Conservation (phyloP, 1,139 yeast genomes). For the Cylindricascospora bacillispora region DNA sequence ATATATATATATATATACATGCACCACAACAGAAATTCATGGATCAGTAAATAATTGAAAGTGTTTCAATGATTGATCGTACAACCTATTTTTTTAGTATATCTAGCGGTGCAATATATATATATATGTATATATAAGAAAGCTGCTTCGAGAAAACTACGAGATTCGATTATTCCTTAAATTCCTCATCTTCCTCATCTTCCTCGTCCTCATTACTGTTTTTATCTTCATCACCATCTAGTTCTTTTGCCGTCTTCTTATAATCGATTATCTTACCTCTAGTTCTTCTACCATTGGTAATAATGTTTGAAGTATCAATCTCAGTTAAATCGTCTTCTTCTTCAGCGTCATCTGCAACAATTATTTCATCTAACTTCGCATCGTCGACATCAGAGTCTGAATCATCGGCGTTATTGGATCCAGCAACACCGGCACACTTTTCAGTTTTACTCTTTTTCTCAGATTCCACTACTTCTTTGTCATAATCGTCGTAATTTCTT, state of each 20-base stretch:
- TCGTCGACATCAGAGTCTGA: conserved; percentile 48
- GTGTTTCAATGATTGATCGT: no score
- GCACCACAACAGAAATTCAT: no score
- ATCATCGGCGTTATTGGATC: conserved; percentile 32
- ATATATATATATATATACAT: no score
- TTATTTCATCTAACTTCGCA: conserved; percentile 32
- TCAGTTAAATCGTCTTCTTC: conserved; percentile 70
- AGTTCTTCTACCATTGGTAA: conserved; percentile 76
- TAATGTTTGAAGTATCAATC: conserved; percentile 75
- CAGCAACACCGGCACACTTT: conserved; percentile 29
- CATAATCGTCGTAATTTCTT: conserved; percentile 41
- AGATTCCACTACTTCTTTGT: conserved; percentile 30
- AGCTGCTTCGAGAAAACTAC: no score
- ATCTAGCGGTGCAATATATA: no score
- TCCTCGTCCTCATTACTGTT: conserved; percentile 25
- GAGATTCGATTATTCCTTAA: conserved; percentile 9
- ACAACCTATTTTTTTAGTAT: no score
- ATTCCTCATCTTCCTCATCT: conserved; percentile 16
- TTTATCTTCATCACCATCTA: conserved; percentile 38
- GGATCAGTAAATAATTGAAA: no score
- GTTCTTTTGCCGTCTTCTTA: conserved; percentile 66
- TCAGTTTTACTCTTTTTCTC: conserved; percentile 33
- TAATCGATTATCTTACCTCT: conserved; percentile 85
- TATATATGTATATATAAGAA: no score
- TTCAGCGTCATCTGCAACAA: conserved; percentile 42